Evolutionary conservation across 257 asterid species (phyloP), one percentile per base, ranked within the genome.

Genomic region (Solanum lycopersicoides): DNA sequence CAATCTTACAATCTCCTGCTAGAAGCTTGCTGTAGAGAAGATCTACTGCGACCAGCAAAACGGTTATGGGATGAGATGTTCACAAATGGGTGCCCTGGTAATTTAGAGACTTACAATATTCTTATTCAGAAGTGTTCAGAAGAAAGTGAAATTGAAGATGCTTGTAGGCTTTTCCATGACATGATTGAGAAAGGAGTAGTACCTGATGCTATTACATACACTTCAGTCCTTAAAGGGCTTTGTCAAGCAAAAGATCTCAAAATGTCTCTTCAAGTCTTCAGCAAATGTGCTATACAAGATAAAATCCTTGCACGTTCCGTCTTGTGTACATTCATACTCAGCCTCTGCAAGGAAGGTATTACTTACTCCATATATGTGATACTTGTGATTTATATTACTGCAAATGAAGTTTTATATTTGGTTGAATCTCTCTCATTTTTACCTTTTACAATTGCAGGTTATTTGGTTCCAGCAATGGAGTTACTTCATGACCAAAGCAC

Each of bases 1-100:
- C 88, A 92, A 60, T 89, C 94, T 83, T 97, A 95, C 90, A 97
- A 97, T 90, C 91, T 83, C 87, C 92, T 97, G 86, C 95, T 97
- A 3, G 95, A 96, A 89, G 98, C 97, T 83, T 95, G 98, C 93
- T 94, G 98, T 89, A 88, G 91, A 89, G 98, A 94, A 41, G 98
- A 95, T 89, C 92, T 95, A 35, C 68, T 95, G 16, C 96, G 97
- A 60, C 98, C 98, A 10, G 99, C 99, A 37, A 95, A 92, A 88
- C 93, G 98, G 86, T 87, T 97, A 53, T 95, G 98, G 98, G 98
- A 97, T 85, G 98, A 97, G 92, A 97, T 97, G 99, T 95, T 97
- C 90, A 89, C 95, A 59, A 91, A 93, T 92, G 96, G 97, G 44
- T 95, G 97, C 87, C 86, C 89, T 88, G 98, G 97, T 45, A 92